These are phyloP conservation scores for Rasamsonia emersonii DNA, from an alignment of 2,329 filamentous ascomycete genomes.

Conservation along the genomic window DNA sequence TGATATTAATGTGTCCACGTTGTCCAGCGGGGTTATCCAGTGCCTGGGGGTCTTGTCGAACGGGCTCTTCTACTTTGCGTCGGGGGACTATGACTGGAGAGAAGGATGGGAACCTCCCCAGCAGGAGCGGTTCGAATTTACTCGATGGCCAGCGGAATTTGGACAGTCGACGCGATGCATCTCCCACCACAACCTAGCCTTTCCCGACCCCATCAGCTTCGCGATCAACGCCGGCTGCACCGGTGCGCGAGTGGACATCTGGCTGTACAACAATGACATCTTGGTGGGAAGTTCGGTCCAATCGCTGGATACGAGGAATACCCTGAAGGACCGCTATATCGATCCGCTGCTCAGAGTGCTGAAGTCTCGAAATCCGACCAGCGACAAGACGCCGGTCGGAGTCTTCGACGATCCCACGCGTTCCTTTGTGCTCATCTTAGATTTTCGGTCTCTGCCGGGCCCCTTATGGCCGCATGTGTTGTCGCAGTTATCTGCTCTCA, in stretches of 20 bases:
- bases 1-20: too few relatives aligned
- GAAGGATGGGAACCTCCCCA: slow-evolving; percentile 1
- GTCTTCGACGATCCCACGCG: slow-evolving; percentile 9
- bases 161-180: slow-evolving; percentile 13
- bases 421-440: slow-evolving; percentile 17
- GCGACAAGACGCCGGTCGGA: slow-evolving; percentile 3
- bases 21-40: slow-evolving; percentile 14
- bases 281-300: slow-evolving; percentile 12
- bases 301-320: slow-evolving; percentile 8
- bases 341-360: slow-evolving; percentile 14
- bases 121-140: slow-evolving; percentile 3
- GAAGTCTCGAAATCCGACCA: slow-evolving; percentile 7
- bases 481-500: slow-evolving; percentile 13
- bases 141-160: slow-evolving; percentile 11
- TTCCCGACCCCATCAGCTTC: slow-evolving; percentile 13
- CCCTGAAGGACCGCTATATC: slow-evolving; percentile 16
- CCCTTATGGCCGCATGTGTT: slow-evolving; percentile 13
- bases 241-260: slow-evolving; percentile 18
- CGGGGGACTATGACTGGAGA: slow-evolving; percentile 5
- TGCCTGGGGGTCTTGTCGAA: slow-evolving; percentile 15
- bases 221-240: slow-evolving; percentile 17
- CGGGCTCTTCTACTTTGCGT: slow-evolving; percentile 11
- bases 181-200: slow-evolving; percentile 13
- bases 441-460: slow-evolving; percentile 13
- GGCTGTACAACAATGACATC: slow-evolving; percentile 16